Conservation (phyloP, 768 basidiomycete species). For the Termitomyces sp. region DNA sequence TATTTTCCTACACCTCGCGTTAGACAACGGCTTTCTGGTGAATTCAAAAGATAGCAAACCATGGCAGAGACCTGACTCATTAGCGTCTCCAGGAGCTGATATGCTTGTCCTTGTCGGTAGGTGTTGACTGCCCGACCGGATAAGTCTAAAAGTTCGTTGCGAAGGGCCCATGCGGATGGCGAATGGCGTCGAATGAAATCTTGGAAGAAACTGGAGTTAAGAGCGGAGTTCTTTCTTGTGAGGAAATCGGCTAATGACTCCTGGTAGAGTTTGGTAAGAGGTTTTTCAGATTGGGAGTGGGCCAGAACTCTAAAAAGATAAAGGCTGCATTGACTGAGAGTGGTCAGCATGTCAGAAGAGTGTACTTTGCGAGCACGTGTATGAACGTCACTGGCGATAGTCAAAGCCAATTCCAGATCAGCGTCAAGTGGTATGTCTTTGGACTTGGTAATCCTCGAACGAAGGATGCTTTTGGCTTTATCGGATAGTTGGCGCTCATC, state of each 20-base stretch:
- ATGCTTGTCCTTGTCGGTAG: conserved; percentile 71
- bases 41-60: conserved; percentile 26
- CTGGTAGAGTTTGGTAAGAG: conserved; percentile 51
- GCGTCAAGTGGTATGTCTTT: conserved; percentile 57
- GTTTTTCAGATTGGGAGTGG: conserved; percentile 34
- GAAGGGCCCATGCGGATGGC: conserved; percentile 56
- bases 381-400: conserved; percentile 62
- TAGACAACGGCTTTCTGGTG: not conserved
- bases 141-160: conserved; percentile 51
- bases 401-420: conserved; percentile 35
- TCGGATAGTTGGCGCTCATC: conserved; percentile 88
- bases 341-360: conserved; percentile 53
- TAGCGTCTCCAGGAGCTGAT: conserved; percentile 65
- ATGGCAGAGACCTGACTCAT: conserved; percentile 45
- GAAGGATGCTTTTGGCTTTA: conserved; percentile 79
- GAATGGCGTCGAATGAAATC: conserved; percentile 72
- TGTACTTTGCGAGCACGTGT: conserved; percentile 61
- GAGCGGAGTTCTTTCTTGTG: conserved; percentile 71
- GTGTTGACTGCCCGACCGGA: conserved; percentile 61
- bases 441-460: conserved; percentile 64
- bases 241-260: conserved; percentile 70
- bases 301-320: conserved; percentile 56
- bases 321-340: conserved; percentile 63
- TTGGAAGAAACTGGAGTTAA: conserved; percentile 71
- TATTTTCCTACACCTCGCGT: conserved; percentile 11